These are phyloP conservation scores for Naganishia liquefaciens DNA, from an alignment of 1,284 basidiomycete species.

Conservation along the genomic window DNA sequence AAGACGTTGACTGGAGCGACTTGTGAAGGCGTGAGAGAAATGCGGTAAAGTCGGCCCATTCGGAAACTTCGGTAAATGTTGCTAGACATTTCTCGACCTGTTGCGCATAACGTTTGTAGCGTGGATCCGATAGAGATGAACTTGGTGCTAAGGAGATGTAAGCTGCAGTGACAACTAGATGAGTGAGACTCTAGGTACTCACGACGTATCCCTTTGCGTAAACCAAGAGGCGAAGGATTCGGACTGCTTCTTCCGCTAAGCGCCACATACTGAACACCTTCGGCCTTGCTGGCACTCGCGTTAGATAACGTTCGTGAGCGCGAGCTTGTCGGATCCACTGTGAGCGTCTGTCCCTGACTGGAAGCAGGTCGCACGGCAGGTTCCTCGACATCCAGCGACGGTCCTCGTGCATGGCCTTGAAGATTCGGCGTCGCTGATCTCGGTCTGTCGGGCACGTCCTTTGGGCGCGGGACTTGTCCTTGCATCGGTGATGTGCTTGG, in stretches of 20 bases:
- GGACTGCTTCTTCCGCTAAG: neutral
- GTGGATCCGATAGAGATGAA: slow-evolving; percentile 64
- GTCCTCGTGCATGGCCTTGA: neutral
- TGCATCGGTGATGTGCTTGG: slow-evolving; percentile 2
- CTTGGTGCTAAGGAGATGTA: neutral
- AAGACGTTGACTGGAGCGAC: slow-evolving; percentile 77
- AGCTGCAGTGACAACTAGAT: neutral
- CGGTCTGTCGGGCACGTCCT: neutral
- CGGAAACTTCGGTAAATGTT: slow-evolving; percentile 93
- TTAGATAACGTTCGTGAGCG: neutral
- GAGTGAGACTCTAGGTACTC: neutral
- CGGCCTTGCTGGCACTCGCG: neutral
- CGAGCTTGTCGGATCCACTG: neutral
- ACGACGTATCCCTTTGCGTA: neutral
- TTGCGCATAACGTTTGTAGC: slow-evolving; percentile 90
- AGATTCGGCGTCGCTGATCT: neutral
- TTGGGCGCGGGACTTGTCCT: slow-evolving; percentile 3
- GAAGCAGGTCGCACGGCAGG: neutral
- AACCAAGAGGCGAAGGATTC: neutral
- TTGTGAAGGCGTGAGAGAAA: slow-evolving; percentile 94
- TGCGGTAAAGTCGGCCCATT: slow-evolving; percentile 99
- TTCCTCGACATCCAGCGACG: neutral
- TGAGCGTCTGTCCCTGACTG: neutral
- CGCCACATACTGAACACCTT: neutral
- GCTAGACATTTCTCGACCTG: slow-evolving; percentile 89